These are phyloP conservation scores for Stentor roeselii DNA, from an alignment of 73 alveolate species.

Conservation along the genomic window DNA sequence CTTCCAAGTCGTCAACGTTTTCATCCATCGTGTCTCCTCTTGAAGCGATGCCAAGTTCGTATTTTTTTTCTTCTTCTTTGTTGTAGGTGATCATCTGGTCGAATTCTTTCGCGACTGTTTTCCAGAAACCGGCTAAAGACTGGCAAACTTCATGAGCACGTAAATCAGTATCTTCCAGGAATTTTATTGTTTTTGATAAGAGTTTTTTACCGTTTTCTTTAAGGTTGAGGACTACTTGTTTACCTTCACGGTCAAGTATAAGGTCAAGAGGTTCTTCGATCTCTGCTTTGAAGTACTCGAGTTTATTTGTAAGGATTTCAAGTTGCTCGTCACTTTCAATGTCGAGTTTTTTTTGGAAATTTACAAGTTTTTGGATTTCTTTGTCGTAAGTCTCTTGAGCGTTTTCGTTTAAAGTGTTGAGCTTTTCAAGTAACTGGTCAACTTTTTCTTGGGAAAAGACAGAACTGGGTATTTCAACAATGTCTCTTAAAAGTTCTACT, in stretches of 20 bases:
- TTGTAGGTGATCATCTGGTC: conserved; percentile 49
- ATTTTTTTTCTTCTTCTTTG: conserved; percentile 43
- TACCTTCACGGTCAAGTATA: conserved; percentile 37
- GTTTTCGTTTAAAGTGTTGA: conserved; percentile 44
- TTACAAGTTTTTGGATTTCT: background rate
- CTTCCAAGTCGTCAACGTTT: conserved; percentile 37
- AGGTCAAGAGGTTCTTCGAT: conserved; percentile 45
- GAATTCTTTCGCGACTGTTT: conserved; percentile 43
- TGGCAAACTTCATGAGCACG: conserved; percentile 53
- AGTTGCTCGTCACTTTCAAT: conserved; percentile 1
- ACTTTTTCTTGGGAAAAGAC: conserved; percentile 40
- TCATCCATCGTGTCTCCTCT: conserved; percentile 64
- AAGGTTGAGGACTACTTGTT: conserved; percentile 45
- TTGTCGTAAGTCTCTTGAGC: conserved; percentile 52
- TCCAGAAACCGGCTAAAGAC: conserved; percentile 42
- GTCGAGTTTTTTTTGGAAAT: conserved; percentile 12
- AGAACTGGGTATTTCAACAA: conserved; percentile 22
- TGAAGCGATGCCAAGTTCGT: conserved; percentile 50
- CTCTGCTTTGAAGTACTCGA: conserved; percentile 3
- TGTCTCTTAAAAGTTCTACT: conserved; percentile 15
- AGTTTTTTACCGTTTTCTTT: conserved; percentile 49
- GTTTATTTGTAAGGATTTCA: background rate
- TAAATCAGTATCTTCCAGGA: conserved; percentile 58
- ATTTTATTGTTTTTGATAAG: conserved; percentile 40
- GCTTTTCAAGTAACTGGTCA: conserved; percentile 33